Evolutionary conservation across 2,329 filamentous ascomycete species (phyloP).

Genomic region (Rhynchosporium graminicola): DNA sequence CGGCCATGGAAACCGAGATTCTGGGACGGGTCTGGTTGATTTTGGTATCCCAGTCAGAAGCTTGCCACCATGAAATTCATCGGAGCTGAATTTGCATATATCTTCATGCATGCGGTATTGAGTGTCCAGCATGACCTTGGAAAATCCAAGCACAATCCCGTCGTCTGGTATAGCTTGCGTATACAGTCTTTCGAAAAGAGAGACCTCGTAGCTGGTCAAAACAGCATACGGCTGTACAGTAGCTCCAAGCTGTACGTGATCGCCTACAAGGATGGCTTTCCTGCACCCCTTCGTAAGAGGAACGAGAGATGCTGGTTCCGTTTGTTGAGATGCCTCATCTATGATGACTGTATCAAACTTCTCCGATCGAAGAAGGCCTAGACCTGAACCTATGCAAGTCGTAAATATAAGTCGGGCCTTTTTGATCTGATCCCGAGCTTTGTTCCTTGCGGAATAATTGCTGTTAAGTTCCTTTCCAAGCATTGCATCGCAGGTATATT

Average conservation of each 20-base stretch:
- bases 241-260: conserved; percentile 50
- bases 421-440: conserved; percentile 44
- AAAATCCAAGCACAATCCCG: background rate
- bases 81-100: conserved; percentile 15
- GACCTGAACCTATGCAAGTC: conserved; percentile 46
- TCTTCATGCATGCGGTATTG: conserved; percentile 19
- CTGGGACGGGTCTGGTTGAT: conserved; percentile 1
- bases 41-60: conserved; percentile 11
- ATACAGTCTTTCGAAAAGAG: conserved; percentile 22
- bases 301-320: conserved; percentile 46
- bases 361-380: conserved; percentile 45
- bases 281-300: conserved; percentile 47
- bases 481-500: conserved; percentile 28
- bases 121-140: conserved; percentile 18
- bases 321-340: conserved; percentile 51
- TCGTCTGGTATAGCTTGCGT: conserved; percentile 1
- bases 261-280: conserved; percentile 48
- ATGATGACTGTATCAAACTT: conserved; percentile 44
- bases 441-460: conserved; percentile 38
- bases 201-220: conserved; percentile 16
- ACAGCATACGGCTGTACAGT: conserved; percentile 43
- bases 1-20: conserved; percentile 12
- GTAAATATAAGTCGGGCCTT: conserved; percentile 46
- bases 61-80: conserved; percentile 17
- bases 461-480: conserved; percentile 38